Conservation (phyloP, 257 asterid species). For the Perilla frutescens region DNA sequence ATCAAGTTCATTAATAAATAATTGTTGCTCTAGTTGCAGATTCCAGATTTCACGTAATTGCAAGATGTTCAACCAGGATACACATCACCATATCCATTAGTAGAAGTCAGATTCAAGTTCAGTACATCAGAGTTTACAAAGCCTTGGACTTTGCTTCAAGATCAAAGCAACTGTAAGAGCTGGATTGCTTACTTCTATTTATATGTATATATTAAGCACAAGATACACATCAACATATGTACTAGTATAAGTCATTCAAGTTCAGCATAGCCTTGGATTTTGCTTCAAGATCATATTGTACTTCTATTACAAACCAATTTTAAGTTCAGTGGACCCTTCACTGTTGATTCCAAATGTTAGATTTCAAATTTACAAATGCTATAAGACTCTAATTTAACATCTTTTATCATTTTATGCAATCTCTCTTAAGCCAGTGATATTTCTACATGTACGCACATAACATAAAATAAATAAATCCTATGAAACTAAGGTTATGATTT, state of each 20-base stretch:
- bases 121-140: background rate
- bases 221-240: too few relatives aligned
- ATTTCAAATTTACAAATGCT: background rate
- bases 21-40: too few relatives aligned
- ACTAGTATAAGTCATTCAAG: too few relatives aligned
- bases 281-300: background rate
- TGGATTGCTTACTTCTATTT: background rate
- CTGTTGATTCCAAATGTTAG: conserved; percentile 15
- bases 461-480: background rate
- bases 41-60: too few relatives aligned
- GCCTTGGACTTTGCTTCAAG: background rate
- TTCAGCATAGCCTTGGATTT: too few relatives aligned
- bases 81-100: too few relatives aligned
- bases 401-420: background rate
- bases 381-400: background rate
- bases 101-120: too few relatives aligned
- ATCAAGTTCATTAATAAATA: too few relatives aligned
- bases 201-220: too few relatives aligned
- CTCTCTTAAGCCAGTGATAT: too few relatives aligned
- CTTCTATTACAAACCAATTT: background rate
- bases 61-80: too few relatives aligned
- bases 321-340: background rate
- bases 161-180: background rate
- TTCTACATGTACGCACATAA: background rate
- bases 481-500: background rate